Conservation (phyloP, 2,329 filamentous ascomycete genomes). For the Raffaelea deltoideospora region DNA sequence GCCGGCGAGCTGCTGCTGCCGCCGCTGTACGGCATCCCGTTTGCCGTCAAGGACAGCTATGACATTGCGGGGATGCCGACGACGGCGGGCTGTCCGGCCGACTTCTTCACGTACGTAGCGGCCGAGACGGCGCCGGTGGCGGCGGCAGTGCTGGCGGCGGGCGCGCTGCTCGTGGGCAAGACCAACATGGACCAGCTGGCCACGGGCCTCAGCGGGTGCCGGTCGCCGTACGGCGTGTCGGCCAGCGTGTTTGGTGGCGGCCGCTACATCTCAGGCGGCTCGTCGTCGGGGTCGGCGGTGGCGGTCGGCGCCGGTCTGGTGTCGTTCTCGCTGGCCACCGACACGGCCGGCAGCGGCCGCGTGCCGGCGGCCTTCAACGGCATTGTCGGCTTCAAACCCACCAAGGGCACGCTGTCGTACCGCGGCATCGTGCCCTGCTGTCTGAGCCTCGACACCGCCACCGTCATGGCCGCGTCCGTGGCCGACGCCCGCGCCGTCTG, state of each 20-base stretch:
- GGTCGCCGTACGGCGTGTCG: conserved; percentile 23
- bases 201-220: conserved; percentile 40
- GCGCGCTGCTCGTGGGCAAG: conserved; percentile 42
- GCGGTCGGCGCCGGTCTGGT: conserved; percentile 36
- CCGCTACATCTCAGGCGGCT: conserved; percentile 29
- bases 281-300: conserved; percentile 39
- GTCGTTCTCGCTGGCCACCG: conserved; percentile 39
- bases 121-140: conserved; percentile 29
- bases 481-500: conserved; percentile 30
- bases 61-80: conserved; percentile 34
- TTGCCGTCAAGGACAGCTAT: conserved; percentile 41
- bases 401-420: conserved; percentile 31
- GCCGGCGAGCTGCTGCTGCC: conserved; percentile 19
- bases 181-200: conserved; percentile 46
- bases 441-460: conserved; percentile 5
- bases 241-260: conserved; percentile 27
- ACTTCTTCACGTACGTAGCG: conserved; percentile 32
- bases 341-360: conserved; percentile 37
- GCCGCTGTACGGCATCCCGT: conserved; percentile 39
- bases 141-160: conserved; percentile 30
- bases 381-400: conserved; percentile 34
- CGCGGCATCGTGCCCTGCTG: conserved; percentile 20
- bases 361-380: conserved; percentile 38
- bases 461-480: conserved; percentile 8
- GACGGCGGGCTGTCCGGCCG: conserved; percentile 33